Base-by-base conservation (phyloP, 2,329 filamentous ascomycete genomes). In the Byssochlamys sp. region DNA sequence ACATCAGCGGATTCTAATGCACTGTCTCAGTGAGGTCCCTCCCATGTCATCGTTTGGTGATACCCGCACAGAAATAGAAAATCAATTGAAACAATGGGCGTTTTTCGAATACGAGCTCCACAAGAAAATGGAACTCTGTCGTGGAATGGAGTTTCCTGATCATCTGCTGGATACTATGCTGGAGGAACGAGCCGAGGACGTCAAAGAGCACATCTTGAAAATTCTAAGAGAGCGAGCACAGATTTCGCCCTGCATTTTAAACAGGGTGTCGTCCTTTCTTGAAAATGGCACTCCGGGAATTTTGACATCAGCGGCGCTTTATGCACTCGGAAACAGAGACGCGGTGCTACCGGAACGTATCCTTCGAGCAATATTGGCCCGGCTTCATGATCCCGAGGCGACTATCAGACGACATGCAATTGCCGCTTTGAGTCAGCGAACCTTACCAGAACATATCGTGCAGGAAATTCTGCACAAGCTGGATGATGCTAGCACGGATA, bases 1-100 rank as follows among this genome's bases (percentile, higher is more conserved):
- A 25, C 73, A 77, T 61, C 71, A 72, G 58, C 68, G 72, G n/a
- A 63, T 76, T 3, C 53, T 75, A 27, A 72, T 73, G 65, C 69
- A 71, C 64, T 76, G 72, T 54, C 61, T 77, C 31, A 68, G 59
- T 55, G 73, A 75, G 59, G 59, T 68, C 12, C 31, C 53, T 27
- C 33, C n/a, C 26, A 39, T 24, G 29, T 11, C n/a, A 27, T 24
- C 24, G 5, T 33, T 26, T 25, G 33, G 35, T 5, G 7, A 45
- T 19, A 5, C 7, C 3, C 53, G 33, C 14, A 27, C 19, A 27
- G 33, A 27, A 45, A 45, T 54, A 24, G n/a, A 54, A 39, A 54
- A 7, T 45, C 33, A 45, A 45, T 54, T 24, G 31, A 54, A 29
- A 45, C n/a, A 54, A 39, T 54, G 53, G 53, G 25, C 33, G 12